Evolutionary conservation across 2,329 filamentous ascomycete species (phyloP).

Genomic region (Samsoniella hepiali): DNA sequence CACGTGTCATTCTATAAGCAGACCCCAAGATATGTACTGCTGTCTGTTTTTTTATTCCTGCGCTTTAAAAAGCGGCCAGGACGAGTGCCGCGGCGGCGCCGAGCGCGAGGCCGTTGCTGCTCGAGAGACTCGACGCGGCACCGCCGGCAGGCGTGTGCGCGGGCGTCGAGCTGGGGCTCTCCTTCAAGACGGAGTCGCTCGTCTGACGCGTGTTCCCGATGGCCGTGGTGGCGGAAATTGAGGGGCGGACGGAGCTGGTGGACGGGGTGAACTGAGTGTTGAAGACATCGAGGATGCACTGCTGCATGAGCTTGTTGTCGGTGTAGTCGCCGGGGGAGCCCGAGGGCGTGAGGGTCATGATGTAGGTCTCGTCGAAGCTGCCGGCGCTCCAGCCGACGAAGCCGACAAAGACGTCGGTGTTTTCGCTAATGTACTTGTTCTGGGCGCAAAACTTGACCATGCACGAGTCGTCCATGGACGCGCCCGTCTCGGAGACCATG

Average conservation of each 20-base stretch:
- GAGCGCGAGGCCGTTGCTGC: background rate
- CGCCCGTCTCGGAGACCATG: conserved; percentile 53
- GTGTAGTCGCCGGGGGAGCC: conserved; percentile 26
- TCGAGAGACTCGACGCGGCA: background rate
- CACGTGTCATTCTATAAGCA: background rate
- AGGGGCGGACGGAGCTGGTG: background rate
- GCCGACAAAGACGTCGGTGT: conserved; percentile 46
- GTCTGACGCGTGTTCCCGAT: background rate
- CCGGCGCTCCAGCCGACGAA: conserved; percentile 47
- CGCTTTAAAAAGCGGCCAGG: background rate
- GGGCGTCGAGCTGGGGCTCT: background rate
- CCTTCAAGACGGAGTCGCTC: conserved; percentile 8
- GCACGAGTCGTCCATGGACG: conserved; percentile 42
- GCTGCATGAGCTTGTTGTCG: conserved; percentile 41
- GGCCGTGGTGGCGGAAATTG: background rate
- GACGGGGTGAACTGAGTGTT: conserved; percentile 20
- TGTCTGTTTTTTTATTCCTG: background rate
- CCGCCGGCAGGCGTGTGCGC: background rate
- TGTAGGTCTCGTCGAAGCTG: conserved; percentile 40
- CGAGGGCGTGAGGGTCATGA: conserved; percentile 42
- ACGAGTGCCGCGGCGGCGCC: background rate
- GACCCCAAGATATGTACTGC: background rate
- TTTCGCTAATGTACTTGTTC: conserved; percentile 44
- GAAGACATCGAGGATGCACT: conserved; percentile 42
- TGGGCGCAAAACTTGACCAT: conserved; percentile 44